Percentiles rank a stretch among this genome's conserved stretches.
These are phyloP conservation scores for Olyra latifolia DNA, from an alignment of 176 grass and related monocot genomes.

Conservation along the genomic window DNA sequence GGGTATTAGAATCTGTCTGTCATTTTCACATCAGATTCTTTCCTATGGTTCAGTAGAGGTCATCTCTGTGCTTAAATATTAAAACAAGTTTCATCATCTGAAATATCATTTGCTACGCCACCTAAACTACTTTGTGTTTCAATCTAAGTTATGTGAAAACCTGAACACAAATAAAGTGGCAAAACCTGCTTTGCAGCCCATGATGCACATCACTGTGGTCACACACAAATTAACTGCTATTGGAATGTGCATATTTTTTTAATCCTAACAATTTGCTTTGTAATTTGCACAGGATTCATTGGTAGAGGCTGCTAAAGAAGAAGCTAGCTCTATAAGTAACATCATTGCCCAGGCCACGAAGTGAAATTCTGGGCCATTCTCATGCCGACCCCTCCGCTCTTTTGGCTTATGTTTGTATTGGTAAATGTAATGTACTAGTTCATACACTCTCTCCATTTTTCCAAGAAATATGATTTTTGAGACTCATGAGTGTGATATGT, in stretches of 20 bases:
- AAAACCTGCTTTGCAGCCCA: neutral
- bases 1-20: neutral
- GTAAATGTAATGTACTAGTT: conserved; percentile 32
- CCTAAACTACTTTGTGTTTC: neutral
- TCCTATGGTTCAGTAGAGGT: neutral
- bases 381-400: neutral
- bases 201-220: neutral
- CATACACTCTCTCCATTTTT: conserved; percentile 8
- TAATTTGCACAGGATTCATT: conserved; percentile 52
- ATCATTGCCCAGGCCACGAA: conserved; percentile 82
- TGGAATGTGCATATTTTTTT: neutral
- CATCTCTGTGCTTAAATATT: neutral
- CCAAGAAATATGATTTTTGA: neutral
- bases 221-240: neutral
- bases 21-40: neutral
- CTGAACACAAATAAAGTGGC: neutral
- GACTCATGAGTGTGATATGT: conserved; percentile 8
- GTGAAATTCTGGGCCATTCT: conserved; percentile 30
- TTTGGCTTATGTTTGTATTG: conserved; percentile 10
- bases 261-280: neutral
- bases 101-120: neutral
- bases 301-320: conserved; percentile 85
- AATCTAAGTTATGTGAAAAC: conserved; percentile 3
- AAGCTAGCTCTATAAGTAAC: conserved; percentile 78
- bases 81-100: neutral